These are phyloP conservation scores for Beverwykella pulmonaria DNA, from an alignment of 495 filamentous ascomycete genomes.

Conservation along the genomic window DNA sequence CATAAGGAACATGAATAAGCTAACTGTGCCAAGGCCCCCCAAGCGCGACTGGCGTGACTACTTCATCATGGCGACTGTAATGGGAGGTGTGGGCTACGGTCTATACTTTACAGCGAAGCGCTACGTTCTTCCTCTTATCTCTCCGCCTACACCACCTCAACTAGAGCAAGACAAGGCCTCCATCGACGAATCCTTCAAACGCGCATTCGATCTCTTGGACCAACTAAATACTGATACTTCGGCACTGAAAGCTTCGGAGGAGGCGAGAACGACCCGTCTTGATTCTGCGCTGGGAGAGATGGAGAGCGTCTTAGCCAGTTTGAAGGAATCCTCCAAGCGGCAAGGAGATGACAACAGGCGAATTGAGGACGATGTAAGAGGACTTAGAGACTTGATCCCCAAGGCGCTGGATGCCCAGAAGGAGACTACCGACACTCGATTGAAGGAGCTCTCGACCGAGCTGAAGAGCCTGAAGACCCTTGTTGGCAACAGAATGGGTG, in stretches of 20 bases:
- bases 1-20: conserved; percentile 6
- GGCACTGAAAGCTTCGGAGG: conserved; percentile 80
- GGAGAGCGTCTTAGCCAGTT: conserved; percentile 74
- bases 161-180: conserved; percentile 88
- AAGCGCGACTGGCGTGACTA: conserved; percentile 95
- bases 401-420: conserved; percentile 85
- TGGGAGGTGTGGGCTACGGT: conserved; percentile 82
- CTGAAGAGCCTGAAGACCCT: conserved; percentile 90
- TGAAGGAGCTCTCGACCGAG: conserved; percentile 85
- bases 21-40: conserved; percentile 52
- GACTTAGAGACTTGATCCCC: conserved; percentile 80
- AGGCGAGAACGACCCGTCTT: conserved; percentile 78
- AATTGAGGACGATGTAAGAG: conserved; percentile 82
- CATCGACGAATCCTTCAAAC: conserved; percentile 89
- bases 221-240: conserved; percentile 89
- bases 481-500: conserved; percentile 75
- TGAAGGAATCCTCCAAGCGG: conserved; percentile 75
- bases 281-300: conserved; percentile 82
- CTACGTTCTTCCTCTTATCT: conserved; percentile 86
- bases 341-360: conserved; percentile 83
- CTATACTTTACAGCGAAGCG: conserved; percentile 89
- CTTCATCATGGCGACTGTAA: conserved; percentile 96
- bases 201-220: conserved; percentile 87
- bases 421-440: conserved; percentile 73
- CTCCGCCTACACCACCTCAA: conserved; percentile 89